These are phyloP conservation scores for Tagetes patula DNA, from an alignment of 129 eudicot genomes.

Conservation along the genomic window DNA sequence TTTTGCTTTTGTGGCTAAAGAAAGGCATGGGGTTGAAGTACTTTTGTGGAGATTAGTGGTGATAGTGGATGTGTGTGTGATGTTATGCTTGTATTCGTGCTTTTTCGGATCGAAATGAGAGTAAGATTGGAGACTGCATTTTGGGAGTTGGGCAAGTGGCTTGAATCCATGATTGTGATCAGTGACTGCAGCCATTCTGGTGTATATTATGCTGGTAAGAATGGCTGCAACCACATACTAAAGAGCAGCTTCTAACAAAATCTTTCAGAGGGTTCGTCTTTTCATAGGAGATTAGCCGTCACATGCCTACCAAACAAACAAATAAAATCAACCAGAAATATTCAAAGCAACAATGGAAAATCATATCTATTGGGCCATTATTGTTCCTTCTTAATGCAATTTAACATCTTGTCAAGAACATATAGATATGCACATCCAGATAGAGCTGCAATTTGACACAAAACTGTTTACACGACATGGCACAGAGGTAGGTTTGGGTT, in stretches of 20 bases:
- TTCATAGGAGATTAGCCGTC: constrained; percentile 76
- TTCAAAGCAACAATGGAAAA: neutral
- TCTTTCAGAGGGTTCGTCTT: constrained; percentile 55
- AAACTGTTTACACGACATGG: too few species aligned
- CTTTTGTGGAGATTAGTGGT: constrained; percentile 72
- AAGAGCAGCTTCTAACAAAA: constrained; percentile 47
- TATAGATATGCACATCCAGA: too few species aligned
- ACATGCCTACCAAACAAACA: constrained; percentile 49
- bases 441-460: too few species aligned
- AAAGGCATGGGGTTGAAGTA: constrained; percentile 89
- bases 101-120: constrained; percentile 68
- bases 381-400: neutral
- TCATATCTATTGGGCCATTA: neutral
- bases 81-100: constrained; percentile 54
- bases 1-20: constrained; percentile 41
- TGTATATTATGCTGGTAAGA: constrained; percentile 41
- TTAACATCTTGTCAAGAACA: neutral
- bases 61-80: constrained; percentile 42
- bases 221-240: constrained; percentile 56
- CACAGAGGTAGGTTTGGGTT: too few species aligned
- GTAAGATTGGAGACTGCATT: constrained; percentile 81
- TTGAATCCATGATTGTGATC: constrained; percentile 65
- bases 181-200: constrained; percentile 87
- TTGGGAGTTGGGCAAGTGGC: constrained; percentile 70
- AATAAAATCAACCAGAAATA: neutral